Conservation (phyloP, 345 rosid genomes). For the Lumnitzera racemosa region DNA sequence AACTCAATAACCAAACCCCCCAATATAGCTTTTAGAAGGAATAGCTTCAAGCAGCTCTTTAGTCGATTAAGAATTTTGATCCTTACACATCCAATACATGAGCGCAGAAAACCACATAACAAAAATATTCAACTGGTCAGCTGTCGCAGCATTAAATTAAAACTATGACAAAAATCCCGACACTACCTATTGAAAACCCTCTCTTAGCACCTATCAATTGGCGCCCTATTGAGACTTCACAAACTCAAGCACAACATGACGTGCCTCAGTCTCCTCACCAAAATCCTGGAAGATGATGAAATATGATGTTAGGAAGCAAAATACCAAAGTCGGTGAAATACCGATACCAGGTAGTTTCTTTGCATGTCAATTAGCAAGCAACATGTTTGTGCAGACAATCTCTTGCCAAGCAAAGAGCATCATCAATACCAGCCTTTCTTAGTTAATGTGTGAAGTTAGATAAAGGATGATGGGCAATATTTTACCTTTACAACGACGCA, state of each 20-base stretch:
- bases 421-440: too few species aligned
- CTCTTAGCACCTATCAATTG: background rate
- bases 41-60: too few species aligned
- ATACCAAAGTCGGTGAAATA: background rate
- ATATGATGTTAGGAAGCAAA: background rate
- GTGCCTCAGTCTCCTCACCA: constrained; percentile 54
- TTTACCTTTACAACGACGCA: constrained; percentile 79
- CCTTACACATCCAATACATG: too few species aligned
- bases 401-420: too few species aligned
- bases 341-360: background rate
- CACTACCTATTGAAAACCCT: background rate
- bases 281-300: constrained; percentile 35
- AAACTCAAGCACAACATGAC: constrained; percentile 38
- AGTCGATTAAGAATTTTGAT: too few species aligned
- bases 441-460: background rate
- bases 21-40: too few species aligned
- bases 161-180: constrained; percentile 1
- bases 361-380: too few species aligned
- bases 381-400: too few species aligned
- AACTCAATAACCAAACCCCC: too few species aligned
- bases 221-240: constrained; percentile 28
- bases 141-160: background rate
- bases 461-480: background rate
- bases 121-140: too few species aligned
- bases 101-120: too few species aligned